Base-by-base conservation (phyloP, 345 rosid genomes). In the Hevea brasiliensis region DNA sequence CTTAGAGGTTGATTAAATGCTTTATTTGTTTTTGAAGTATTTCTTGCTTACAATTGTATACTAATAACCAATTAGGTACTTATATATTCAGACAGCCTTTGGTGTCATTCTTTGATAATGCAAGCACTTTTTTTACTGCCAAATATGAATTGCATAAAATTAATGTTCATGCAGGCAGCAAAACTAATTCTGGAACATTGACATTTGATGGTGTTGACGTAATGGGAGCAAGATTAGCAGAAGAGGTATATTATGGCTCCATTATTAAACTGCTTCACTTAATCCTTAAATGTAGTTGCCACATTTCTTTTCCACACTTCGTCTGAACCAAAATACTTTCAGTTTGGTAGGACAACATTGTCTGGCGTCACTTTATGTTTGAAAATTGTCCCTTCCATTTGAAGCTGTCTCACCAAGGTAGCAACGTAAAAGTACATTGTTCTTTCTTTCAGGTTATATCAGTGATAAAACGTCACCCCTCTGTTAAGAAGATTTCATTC, bases 121-220 rank as follows among this genome's bases (percentile, higher is more conserved):
- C 41, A 45, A 47, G 8, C 18, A 13, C n/a, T n/a, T 24, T 2
- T 40, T n/a, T 35, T 24, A 47, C 7, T 60, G 37, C 56, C 23
- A 50, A 68, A 53, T 74, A 26, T 1, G 2, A 76, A 68, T 64
- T 27, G 51, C 17, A n/a, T 35, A 47, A 68, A 32, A 63, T 48
- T 72, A 11, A 47, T 63, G 45, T 68, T 68, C 66, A 73, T 79
- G 87, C 91, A 94, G 98, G 96, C 84, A 90, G 97, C 73, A 71
- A 82, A 67, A 72, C 79, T 59, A 94, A 92, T 78, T 84, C 82
- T 72, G 63, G 84, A 6, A 83, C 62, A 64, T 79, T 71, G 78
- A 94, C 98, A 57, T 86, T 92, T 81, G 88, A 83, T 81, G 98
- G 98, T 40, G 94, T 94, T 68, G 96, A 92, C 84, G 85, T 85